Evolutionary conservation across 2,329 filamentous ascomycete genomes (phyloP).

Genomic region (Cordyceps farinosa): DNA sequence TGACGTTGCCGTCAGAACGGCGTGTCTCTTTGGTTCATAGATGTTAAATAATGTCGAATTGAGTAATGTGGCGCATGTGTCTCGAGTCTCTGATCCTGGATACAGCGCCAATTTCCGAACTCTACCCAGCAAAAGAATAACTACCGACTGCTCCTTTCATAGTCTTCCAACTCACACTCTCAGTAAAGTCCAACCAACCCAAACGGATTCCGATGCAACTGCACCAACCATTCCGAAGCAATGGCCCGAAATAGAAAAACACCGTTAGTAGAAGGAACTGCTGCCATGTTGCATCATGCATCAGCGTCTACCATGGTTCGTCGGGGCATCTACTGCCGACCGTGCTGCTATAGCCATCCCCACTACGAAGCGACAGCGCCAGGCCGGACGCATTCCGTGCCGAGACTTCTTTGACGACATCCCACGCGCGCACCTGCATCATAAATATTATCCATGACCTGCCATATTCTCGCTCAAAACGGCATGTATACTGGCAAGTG

Average conservation of each 20-base stretch:
- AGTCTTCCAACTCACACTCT: background rate
- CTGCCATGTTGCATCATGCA: background rate
- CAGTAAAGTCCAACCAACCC: background rate
- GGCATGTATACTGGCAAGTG: background rate
- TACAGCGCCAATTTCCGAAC: background rate
- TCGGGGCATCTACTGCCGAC: conserved; percentile 11
- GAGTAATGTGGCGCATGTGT: background rate
- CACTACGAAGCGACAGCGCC: background rate
- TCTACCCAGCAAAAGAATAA: background rate
- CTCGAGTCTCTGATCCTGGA: background rate
- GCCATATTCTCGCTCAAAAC: background rate
- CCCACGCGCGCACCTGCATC: background rate
- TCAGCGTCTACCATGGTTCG: background rate
- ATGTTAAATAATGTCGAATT: background rate
- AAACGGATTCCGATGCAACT: background rate
- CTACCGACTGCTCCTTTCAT: background rate
- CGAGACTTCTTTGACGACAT: background rate
- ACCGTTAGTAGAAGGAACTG: background rate
- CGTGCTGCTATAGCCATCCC: background rate
- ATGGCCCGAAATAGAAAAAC: background rate
- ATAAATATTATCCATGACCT: background rate
- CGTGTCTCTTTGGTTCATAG: background rate
- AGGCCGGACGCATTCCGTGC: background rate
- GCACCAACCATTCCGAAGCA: background rate
- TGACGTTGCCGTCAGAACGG: background rate